Evolutionary conservation across 495 filamentous ascomycete species (phyloP), one percentile per base, ranked within the genome.

Genomic region (Bacidia rubella): DNA sequence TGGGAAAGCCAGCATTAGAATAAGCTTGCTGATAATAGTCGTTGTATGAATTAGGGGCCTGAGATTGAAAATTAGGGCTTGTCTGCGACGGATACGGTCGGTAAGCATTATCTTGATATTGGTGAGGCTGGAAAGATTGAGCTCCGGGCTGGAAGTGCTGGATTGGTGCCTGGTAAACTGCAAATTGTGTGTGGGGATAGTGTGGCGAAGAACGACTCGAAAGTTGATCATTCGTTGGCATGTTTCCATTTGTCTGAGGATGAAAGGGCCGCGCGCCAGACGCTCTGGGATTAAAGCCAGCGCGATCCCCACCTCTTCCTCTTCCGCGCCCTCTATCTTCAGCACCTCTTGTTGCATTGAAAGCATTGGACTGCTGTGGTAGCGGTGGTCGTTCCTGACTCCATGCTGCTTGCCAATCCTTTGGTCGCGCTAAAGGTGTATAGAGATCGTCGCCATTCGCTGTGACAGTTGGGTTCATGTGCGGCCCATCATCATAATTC

Each of bases 341-440:
- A 58, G 64, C 70, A 54, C 73, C 72, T 52, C 72, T 65, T 38
- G 15, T 56, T 62, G 40, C 49, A 26, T 22, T 40, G n/a, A 15
- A 23, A 47, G 21, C 22, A n/a, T 3, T 32, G 20, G 19, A 24
- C 45, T 35, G 53, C 27, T 58, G 77, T 79, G 46, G 77, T 15
- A 39, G 72, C 17, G 74, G 75, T 2, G 71, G 59, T 43, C 74
- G 67, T 22, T 66, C 65, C 2, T 57, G 43, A 21, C 61, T 65
- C 68, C 76, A 75, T 61, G 77, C 72, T 56, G 75, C 74, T 32
- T 78, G 73, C 2, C 75, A 64, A 47, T 79, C 76, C 42, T 70
- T 71, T 1, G 85, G 85, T 23, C 85, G 72, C 27, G 79, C 60
- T 35, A 90, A 70, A 26, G 83, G 83, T 51, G 76, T 81, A 66